Evolutionary conservation across 176 grass and related monocot species (phyloP).

Genomic region (Oryza meridionalis): DNA sequence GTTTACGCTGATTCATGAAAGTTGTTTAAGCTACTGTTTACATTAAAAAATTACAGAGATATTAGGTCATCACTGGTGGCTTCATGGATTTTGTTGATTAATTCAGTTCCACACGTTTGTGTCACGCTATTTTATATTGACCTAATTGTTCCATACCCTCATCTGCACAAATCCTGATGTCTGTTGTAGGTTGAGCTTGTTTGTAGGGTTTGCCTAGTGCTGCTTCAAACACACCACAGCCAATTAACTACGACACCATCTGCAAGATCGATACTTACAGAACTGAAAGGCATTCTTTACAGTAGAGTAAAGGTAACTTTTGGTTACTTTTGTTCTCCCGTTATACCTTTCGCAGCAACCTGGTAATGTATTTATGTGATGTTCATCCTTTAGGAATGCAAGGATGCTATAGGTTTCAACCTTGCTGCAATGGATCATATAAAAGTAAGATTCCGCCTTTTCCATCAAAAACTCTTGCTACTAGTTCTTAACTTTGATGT

Average conservation of each 20-base stretch:
- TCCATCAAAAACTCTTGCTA: not conserved
- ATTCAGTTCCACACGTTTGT: not conserved
- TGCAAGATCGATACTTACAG: slow-evolving; percentile 69
- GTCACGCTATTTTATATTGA: not conserved
- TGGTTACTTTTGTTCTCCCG: not conserved
- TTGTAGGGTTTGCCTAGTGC: slow-evolving; percentile 73
- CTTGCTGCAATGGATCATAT: slow-evolving; percentile 91
- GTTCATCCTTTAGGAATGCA: slow-evolving; percentile 59
- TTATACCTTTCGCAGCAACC: not conserved
- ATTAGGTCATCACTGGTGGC: not conserved
- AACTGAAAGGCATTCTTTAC: slow-evolving; percentile 71
- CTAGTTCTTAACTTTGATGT: not conserved
- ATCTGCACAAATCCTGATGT: slow-evolving; percentile 21
- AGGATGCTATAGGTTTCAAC: slow-evolving; percentile 93
- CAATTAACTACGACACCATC: slow-evolving; percentile 69
- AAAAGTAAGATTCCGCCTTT: slow-evolving; percentile 45
- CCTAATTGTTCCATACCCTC: not conserved
- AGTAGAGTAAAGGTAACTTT: slow-evolving; percentile 76
- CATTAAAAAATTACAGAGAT: not conserved
- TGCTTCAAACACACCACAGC: slow-evolving; percentile 94
- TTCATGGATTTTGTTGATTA: not conserved
- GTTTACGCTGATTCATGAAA: not conserved
- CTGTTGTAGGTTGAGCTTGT: slow-evolving; percentile 80
- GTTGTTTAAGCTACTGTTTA: not conserved
- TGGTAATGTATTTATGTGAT: not conserved